These are phyloP conservation scores for Teunomyces lycoperdinae DNA, from an alignment of 805 yeast genomes.

Conservation along the genomic window DNA sequence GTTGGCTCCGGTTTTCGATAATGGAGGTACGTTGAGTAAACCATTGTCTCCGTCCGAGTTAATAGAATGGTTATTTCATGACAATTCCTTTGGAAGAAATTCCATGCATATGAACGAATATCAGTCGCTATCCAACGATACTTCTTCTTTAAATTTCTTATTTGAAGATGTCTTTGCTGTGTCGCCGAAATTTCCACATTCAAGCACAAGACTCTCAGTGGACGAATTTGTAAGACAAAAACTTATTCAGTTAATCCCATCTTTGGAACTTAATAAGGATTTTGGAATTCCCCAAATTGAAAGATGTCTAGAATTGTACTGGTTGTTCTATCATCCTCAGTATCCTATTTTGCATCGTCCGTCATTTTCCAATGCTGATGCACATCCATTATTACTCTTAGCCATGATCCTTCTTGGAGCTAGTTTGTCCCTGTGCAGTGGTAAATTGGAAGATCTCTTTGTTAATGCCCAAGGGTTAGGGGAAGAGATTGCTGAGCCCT, in stretches of 20 bases:
- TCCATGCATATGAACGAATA: slow-evolving; percentile 2
- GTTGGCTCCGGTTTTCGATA: neutral
- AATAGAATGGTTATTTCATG: slow-evolving; percentile 30
- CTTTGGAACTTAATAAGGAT: slow-evolving; percentile 4
- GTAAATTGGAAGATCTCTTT: slow-evolving; percentile 5
- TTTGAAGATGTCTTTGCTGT: slow-evolving; percentile 10
- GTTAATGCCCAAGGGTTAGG: slow-evolving; percentile 6
- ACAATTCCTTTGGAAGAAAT: slow-evolving; percentile 11
- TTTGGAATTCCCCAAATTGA: slow-evolving; percentile 9
- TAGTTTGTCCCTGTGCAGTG: slow-evolving; percentile 4
- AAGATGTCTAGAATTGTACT: slow-evolving; percentile 8
- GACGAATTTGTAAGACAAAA: slow-evolving; percentile 6
- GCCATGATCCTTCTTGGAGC: slow-evolving; percentile 13
- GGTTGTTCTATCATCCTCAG: slow-evolving; percentile 11
- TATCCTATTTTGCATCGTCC: slow-evolving; percentile 12
- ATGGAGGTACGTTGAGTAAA: slow-evolving; percentile 3
- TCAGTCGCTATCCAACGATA: slow-evolving; percentile 6
- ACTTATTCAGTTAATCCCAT: slow-evolving; percentile 7
- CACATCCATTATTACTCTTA: slow-evolving; percentile 9
- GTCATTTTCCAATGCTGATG: slow-evolving; percentile 9
- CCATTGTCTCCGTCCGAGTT: slow-evolving; percentile 26
- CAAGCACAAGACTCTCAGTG: slow-evolving; percentile 4
- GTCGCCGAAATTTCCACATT: slow-evolving; percentile 9
- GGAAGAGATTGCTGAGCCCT: slow-evolving; percentile 11
- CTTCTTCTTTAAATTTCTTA: slow-evolving; percentile 6